phyloP scores from a whole-genome alignment of 1,139 yeast species.

The Sugiyamaella japonica region DNA sequence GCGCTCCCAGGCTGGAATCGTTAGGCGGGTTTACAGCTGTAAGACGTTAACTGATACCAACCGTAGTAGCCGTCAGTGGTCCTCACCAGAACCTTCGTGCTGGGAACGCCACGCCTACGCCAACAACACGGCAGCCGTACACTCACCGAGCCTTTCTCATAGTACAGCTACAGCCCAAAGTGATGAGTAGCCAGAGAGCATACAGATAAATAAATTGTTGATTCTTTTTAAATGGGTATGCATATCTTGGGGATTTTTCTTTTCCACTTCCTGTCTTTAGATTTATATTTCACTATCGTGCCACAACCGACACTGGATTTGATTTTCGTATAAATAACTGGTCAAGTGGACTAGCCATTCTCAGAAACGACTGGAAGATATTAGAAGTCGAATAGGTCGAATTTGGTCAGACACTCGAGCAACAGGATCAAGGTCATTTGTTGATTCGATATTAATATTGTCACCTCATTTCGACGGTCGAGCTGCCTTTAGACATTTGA shows the following conservation, averaged over 20 bases:
- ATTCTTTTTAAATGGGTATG: constrained; percentile 13
- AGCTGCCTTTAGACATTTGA: not conserved
- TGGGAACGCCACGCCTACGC: not conserved
- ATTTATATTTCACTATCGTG: not conserved
- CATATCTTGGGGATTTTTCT: constrained; percentile 15
- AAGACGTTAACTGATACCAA: too few relatives aligned
- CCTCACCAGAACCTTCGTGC: not conserved
- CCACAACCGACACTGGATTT: constrained; percentile 1
- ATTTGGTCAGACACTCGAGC: not conserved
- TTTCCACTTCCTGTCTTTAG: constrained; percentile 5
- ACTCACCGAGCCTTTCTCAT: too few relatives aligned
- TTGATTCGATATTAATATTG: not conserved
- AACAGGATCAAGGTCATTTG: not conserved
- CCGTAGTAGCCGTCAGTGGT: not conserved
- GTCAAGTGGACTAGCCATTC: too few relatives aligned
- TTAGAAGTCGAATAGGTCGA: too few relatives aligned
- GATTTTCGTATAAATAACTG: not conserved
- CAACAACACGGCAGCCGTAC: not conserved
- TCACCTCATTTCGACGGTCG: too few relatives aligned
- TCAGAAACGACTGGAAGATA: too few relatives aligned
- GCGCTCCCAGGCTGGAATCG: not conserved
- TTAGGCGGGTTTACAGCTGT: not conserved
- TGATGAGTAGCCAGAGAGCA: not conserved
- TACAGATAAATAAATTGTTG: not conserved
- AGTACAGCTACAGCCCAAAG: not conserved